Evolutionary conservation across 208 protist species (phyloP).

Genomic region (Crithidia thermophila): DNA sequence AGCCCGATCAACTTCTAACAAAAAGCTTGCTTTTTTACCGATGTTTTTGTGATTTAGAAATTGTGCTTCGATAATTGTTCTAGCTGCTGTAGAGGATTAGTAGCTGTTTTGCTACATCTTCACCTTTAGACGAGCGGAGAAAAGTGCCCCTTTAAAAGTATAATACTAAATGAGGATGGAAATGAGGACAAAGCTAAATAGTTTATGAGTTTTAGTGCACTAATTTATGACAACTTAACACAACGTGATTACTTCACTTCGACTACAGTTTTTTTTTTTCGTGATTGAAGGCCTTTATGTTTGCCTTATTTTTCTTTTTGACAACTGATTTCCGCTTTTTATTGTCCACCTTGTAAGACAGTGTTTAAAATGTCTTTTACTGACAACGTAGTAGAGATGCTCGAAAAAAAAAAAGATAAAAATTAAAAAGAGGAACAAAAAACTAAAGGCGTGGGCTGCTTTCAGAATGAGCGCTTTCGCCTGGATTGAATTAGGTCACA

Average conservation of each 20-base stretch:
- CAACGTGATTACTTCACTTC: background rate
- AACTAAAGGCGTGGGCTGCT: background rate
- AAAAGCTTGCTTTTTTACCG: background rate
- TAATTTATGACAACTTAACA: conserved; percentile 2
- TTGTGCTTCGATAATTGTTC: no score
- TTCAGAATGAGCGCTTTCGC: no score
- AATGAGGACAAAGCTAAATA: background rate
- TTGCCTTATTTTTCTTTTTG: background rate
- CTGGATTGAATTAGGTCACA: no score
- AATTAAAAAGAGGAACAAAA: background rate
- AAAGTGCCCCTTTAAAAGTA: background rate
- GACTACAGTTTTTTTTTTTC: background rate
- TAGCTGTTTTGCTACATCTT: conserved; percentile 5
- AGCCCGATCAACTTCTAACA: no score
- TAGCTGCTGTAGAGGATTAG: conserved; percentile 6
- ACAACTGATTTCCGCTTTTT: background rate
- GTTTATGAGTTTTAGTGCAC: background rate
- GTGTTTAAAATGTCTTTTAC: background rate
- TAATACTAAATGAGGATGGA: background rate
- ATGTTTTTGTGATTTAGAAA: no score
- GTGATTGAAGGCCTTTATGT: background rate
- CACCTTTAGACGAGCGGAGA: conserved; percentile 7
- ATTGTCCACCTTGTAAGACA: background rate
- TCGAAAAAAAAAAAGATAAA: background rate
- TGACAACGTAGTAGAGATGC: background rate